Percentiles rank a stretch among this genome's conserved stretches.
These are phyloP conservation scores for Alternaria solani DNA, from an alignment of 2,329 filamentous ascomycete genomes.

Conservation along the genomic window DNA sequence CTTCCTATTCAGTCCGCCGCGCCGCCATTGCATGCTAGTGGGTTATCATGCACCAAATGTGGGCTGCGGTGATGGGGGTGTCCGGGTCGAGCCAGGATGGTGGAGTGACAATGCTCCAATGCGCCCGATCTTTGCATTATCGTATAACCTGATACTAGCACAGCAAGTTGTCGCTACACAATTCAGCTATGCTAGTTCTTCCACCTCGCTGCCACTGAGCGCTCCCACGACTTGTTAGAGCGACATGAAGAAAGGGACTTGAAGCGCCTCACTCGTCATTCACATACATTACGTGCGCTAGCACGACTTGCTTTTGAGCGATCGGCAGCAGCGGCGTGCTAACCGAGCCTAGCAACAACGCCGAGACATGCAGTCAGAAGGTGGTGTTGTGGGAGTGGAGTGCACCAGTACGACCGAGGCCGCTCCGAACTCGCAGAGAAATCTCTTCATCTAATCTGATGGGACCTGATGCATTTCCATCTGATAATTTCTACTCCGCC, in stretches of 20 bases:
- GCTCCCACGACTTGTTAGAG: neutral
- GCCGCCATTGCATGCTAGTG: slow-evolving; percentile 1
- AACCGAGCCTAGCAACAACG: slow-evolving; percentile 30
- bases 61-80: neutral
- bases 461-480: slow-evolving; percentile 33
- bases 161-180: neutral
- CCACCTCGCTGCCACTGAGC: neutral
- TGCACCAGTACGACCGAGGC: slow-evolving; percentile 21
- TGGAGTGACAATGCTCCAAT: neutral
- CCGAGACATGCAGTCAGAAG: slow-evolving; percentile 30
- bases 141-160: neutral
- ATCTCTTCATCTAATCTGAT: slow-evolving; percentile 24
- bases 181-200: neutral
- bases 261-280: slow-evolving; percentile 40
- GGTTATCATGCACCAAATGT: neutral
- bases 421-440: slow-evolving; percentile 29
- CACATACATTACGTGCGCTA: slow-evolving; percentile 14
- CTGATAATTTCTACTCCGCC: slow-evolving; percentile 32
- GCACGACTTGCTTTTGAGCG: slow-evolving; percentile 24
- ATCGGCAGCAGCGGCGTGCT: slow-evolving; percentile 28
- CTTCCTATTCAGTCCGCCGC: neutral
- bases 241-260: neutral
- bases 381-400: slow-evolving; percentile 14
- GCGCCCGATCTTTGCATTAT: neutral
- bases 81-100: neutral